phyloP scores from a whole-genome alignment of 1,284 basidiomycete genomes.

The Leccinum huronense region DNA sequence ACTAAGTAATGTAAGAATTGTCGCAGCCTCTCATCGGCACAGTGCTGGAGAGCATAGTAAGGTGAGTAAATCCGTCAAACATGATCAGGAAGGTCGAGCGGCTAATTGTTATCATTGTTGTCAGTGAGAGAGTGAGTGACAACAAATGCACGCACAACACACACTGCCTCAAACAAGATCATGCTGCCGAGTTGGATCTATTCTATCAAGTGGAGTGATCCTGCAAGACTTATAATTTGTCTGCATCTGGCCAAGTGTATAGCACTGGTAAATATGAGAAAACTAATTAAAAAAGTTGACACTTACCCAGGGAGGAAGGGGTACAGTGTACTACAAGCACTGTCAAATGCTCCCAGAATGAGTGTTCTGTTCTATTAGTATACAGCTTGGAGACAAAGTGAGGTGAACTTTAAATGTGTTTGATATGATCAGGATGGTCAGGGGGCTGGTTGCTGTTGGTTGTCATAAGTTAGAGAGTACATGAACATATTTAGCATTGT shows the following conservation, averaged over 20 bases:
- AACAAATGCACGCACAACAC: neutral
- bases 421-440: too few relatives aligned
- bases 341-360: neutral
- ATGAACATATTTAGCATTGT: neutral
- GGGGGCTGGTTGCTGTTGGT: too few relatives aligned
- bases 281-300: neutral
- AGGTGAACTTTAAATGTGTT: neutral
- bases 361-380: neutral
- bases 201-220: neutral
- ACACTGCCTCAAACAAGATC: neutral
- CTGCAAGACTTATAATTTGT: neutral
- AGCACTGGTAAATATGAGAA: neutral
- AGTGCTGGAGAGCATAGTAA: neutral
- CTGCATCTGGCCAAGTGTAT: neutral
- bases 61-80: neutral
- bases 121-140: too few relatives aligned
- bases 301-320: neutral
- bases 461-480: neutral
- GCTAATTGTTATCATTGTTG: neutral
- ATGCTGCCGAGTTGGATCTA: neutral
- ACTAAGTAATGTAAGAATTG: neutral
- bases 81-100: neutral
- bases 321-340: neutral
- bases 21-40: neutral
- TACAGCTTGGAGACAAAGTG: neutral